Percentiles rank a stretch among this genome's conserved stretches.
Conservation (phyloP, 2,329 filamentous ascomycete species). For the Domatiomyces catenatus region DNA sequence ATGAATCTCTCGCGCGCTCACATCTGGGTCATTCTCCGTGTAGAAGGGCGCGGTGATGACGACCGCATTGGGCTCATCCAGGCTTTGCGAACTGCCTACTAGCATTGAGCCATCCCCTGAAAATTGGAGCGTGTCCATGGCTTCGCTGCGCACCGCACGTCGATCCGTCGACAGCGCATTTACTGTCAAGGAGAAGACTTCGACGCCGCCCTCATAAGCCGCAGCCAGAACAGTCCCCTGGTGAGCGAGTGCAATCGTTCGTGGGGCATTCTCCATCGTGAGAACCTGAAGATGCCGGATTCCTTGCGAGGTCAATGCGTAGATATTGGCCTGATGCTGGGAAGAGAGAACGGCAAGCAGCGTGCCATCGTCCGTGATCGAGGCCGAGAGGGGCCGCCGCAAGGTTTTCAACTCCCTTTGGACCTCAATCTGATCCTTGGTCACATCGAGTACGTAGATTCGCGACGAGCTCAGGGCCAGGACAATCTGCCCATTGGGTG, state of each 20-base stretch:
- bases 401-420: constrained; percentile 66
- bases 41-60: constrained; percentile 68
- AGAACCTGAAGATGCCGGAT: constrained; percentile 60
- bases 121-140: constrained; percentile 58
- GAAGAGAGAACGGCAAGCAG: constrained; percentile 65
- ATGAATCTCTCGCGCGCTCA: constrained; percentile 41
- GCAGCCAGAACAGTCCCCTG: constrained; percentile 69
- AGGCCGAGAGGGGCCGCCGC: constrained; percentile 58
- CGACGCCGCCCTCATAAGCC: constrained; percentile 76
- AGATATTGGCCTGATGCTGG: constrained; percentile 75
- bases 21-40: constrained; percentile 40
- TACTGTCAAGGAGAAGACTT: constrained; percentile 60
- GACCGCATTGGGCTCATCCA: constrained; percentile 52
- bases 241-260: constrained; percentile 65
- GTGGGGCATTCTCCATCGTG: constrained; percentile 61
- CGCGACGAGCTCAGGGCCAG: constrained; percentile 74
- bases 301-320: constrained; percentile 49
- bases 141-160: constrained; percentile 62
- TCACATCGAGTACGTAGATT: constrained; percentile 62
- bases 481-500: constrained; percentile 56
- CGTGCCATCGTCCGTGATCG: constrained; percentile 63
- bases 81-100: constrained; percentile 55
- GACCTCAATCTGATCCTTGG: constrained; percentile 44
- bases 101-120: constrained; percentile 65
- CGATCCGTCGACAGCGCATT: constrained; percentile 50